Evolutionary conservation across 1,284 basidiomycete species (phyloP).

Genomic region (Athelia psychrophila): DNA sequence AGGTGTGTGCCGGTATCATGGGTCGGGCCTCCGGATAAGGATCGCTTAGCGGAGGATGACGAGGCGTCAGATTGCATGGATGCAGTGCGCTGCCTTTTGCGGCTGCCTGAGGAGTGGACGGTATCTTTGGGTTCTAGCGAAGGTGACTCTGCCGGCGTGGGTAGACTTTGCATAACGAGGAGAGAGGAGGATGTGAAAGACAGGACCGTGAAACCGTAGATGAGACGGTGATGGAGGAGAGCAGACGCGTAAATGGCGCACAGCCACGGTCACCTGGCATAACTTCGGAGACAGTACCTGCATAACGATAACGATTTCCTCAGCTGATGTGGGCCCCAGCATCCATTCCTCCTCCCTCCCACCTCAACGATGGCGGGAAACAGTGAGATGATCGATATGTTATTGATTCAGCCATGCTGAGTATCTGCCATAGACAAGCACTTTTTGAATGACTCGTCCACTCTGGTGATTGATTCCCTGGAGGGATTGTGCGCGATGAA

Average conservation of each 20-base stretch:
- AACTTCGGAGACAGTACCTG: too few relatives aligned
- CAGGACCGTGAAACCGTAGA: not conserved
- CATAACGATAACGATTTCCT: too few relatives aligned
- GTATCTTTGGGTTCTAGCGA: conserved; percentile 21
- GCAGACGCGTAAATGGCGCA: too few relatives aligned
- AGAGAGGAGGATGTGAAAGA: not conserved
- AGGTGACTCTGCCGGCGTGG: conserved; percentile 31
- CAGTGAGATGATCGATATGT: too few relatives aligned
- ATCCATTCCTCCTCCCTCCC: too few relatives aligned
- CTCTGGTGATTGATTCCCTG: conserved; percentile 77
- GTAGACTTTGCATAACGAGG: conserved; percentile 24
- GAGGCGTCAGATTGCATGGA: conserved; percentile 51
- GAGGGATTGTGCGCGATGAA: conserved; percentile 72
- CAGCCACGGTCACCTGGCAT: too few relatives aligned
- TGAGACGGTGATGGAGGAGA: not conserved
- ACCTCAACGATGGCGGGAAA: too few relatives aligned
- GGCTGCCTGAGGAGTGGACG: conserved; percentile 16
- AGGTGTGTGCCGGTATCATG: conserved; percentile 36
- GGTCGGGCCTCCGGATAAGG: conserved; percentile 56
- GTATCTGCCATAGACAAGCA: conserved; percentile 53
- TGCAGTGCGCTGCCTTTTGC: conserved; percentile 49
- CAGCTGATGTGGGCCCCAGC: too few relatives aligned
- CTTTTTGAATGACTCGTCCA: conserved; percentile 66
- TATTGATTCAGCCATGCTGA: too few relatives aligned
- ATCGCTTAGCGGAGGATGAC: conserved; percentile 69